Evolutionary conservation across 1,284 basidiomycete genomes (phyloP).

Genomic region (Tetrapyrgos nigripes): DNA sequence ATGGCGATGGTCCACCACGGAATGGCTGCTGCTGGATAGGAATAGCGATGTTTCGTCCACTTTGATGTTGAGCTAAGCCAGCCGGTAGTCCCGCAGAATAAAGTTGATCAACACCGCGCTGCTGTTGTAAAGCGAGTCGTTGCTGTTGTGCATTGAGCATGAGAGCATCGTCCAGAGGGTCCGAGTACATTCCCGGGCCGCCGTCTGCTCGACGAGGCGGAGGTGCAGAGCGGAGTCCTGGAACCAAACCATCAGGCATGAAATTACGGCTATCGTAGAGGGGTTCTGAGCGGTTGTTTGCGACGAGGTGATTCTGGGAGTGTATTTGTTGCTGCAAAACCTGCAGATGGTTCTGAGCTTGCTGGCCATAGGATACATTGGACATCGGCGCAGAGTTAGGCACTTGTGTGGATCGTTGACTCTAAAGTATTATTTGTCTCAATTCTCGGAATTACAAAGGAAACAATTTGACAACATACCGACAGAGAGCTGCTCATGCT

Average conservation of each 20-base stretch:
- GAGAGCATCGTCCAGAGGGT: slow-evolving; percentile 65
- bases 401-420: slow-evolving; percentile 34
- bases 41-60: slow-evolving; percentile 56
- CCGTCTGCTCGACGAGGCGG: slow-evolving; percentile 67
- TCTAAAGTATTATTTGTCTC: slow-evolving; percentile 18
- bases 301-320: slow-evolving; percentile 43
- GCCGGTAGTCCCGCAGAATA: slow-evolving; percentile 56
- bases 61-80: slow-evolving; percentile 65
- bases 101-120: slow-evolving; percentile 59
- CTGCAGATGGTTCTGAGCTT: slow-evolving; percentile 40
- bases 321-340: slow-evolving; percentile 50
- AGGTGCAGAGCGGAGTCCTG: slow-evolving; percentile 72
- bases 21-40: slow-evolving; percentile 68
- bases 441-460: slow-evolving; percentile 1
- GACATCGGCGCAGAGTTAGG: slow-evolving; percentile 29
- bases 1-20: slow-evolving; percentile 73
- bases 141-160: slow-evolving; percentile 66
- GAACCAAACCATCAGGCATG: slow-evolving; percentile 83
- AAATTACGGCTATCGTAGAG: slow-evolving; percentile 79
- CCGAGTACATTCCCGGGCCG: slow-evolving; percentile 55
- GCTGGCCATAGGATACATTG: slow-evolving; percentile 37
- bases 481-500: slow-evolving; percentile 71
- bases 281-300: slow-evolving; percentile 60
- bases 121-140: slow-evolving; percentile 49
- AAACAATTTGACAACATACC: slow-evolving; percentile 41